Percentiles rank a stretch among this genome's conserved stretches.
These are phyloP conservation scores for Linum usitatissimum DNA, from an alignment of 345 rosid species.

Conservation along the genomic window DNA sequence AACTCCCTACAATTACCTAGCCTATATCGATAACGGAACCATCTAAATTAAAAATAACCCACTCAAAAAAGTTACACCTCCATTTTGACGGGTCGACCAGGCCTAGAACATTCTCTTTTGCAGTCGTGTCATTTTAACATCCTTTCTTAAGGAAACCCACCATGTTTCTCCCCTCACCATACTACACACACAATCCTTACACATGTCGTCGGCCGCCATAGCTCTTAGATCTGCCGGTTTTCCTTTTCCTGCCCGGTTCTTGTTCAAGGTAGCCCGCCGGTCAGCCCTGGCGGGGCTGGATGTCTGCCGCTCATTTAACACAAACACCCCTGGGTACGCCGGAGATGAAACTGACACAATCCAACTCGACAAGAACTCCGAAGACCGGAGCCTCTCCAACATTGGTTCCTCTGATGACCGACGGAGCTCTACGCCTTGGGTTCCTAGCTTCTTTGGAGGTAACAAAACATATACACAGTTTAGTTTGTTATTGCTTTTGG, in stretches of 20 bases:
- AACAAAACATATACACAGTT: background rate
- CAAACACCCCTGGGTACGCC: slow-evolving; percentile 1
- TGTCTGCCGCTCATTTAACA: slow-evolving; percentile 1
- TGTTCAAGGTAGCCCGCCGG: background rate
- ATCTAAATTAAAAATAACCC: no score
- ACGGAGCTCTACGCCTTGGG: background rate
- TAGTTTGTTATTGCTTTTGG: background rate
- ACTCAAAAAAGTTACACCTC: no score
- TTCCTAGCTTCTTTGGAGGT: background rate
- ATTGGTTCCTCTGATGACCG: background rate
- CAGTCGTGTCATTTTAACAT: background rate
- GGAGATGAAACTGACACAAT: background rate
- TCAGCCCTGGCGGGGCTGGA: background rate
- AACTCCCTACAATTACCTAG: no score
- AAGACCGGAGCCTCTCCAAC: background rate
- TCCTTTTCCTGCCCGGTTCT: background rate
- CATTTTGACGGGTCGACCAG: no score
- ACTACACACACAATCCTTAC: background rate
- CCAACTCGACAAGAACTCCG: background rate
- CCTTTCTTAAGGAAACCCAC: background rate
- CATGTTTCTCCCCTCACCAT: background rate
- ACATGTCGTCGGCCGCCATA: background rate
- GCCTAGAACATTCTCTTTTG: background rate
- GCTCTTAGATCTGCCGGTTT: background rate
- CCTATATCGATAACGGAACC: no score